A percentile compares a stretch with the other conserved stretches of the same genome.
Conservation (phyloP, 352 stramenopile species). For the Globisporangium paroecandrum region DNA sequence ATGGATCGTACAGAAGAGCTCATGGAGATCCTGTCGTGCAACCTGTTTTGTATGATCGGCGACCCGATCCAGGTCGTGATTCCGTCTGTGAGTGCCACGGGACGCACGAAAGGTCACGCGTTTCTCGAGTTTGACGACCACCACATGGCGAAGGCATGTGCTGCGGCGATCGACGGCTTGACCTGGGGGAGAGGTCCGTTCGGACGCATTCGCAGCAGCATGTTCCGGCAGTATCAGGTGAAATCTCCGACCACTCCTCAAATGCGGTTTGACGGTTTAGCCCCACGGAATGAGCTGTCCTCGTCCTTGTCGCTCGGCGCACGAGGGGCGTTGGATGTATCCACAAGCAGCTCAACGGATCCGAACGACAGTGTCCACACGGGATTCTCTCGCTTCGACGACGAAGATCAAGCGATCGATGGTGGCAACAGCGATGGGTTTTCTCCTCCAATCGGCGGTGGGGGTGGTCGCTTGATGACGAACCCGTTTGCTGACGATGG, state of each 20-base stretch:
- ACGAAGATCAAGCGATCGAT: background rate
- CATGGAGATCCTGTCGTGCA: conserved; percentile 69
- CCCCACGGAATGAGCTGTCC: background rate
- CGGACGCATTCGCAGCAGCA: conserved; percentile 58
- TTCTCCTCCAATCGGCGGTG: background rate
- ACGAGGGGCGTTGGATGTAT: background rate
- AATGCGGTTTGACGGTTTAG: conserved; percentile 1
- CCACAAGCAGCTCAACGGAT: conserved; percentile 3
- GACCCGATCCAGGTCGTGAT: conserved; percentile 84
- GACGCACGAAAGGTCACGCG: conserved; percentile 70
- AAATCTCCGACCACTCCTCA: conserved; percentile 37
- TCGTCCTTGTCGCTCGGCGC: background rate
- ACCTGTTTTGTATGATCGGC: conserved; percentile 75
- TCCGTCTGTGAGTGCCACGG: conserved; percentile 52
- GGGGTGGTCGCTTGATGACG: background rate
- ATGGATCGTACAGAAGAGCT: conserved; percentile 71
- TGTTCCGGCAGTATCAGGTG: conserved; percentile 82
- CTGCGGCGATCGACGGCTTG: conserved; percentile 60
- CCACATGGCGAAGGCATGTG: conserved; percentile 49
- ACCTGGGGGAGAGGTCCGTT: conserved; percentile 64
- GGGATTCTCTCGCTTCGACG: conserved; percentile 5
- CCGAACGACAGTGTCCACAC: background rate
- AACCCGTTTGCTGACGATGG: conserved; percentile 9
- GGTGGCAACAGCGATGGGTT: background rate
- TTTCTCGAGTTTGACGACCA: conserved; percentile 84